phyloP scores from a whole-genome alignment of 2,329 filamentous ascomycete species.

The Zymoseptoria passerinii region DNA sequence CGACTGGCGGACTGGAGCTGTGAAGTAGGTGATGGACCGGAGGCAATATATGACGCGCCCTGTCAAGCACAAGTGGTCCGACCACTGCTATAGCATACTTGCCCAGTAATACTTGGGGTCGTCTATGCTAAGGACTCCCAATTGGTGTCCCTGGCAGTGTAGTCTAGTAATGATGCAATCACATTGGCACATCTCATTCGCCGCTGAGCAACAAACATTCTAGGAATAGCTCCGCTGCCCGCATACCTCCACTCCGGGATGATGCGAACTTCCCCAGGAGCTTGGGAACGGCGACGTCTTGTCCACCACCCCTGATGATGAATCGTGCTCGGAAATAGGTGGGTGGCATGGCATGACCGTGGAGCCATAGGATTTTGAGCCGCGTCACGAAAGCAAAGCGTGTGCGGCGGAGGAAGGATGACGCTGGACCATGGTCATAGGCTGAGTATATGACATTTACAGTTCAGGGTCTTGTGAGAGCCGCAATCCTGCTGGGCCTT shows the following conservation, averaged over 20 bases:
- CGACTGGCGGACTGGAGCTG: neutral
- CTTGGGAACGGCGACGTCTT: neutral
- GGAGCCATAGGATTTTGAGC: neutral
- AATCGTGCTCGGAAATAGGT: neutral
- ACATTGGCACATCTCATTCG: neutral
- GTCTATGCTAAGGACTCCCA: neutral
- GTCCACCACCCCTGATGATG: no score
- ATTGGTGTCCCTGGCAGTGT: no score
- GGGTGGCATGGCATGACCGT: no score
- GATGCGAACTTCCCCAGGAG: neutral
- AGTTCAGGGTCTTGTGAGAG: neutral
- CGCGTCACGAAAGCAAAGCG: neutral
- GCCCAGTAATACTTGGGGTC: neutral
- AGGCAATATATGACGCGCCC: neutral
- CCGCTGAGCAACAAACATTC: neutral
- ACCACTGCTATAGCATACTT: neutral
- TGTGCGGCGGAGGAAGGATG: neutral
- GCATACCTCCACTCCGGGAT: no score
- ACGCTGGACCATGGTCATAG: neutral
- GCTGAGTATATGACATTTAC: neutral
- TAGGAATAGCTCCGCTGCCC: neutral
- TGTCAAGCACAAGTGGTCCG: neutral
- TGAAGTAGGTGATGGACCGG: neutral
- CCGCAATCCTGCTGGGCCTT: neutral
- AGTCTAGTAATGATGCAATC: neutral